These are phyloP conservation scores for Priceomyces haplophilus DNA, from an alignment of 805 yeast species.

Conservation along the genomic window DNA sequence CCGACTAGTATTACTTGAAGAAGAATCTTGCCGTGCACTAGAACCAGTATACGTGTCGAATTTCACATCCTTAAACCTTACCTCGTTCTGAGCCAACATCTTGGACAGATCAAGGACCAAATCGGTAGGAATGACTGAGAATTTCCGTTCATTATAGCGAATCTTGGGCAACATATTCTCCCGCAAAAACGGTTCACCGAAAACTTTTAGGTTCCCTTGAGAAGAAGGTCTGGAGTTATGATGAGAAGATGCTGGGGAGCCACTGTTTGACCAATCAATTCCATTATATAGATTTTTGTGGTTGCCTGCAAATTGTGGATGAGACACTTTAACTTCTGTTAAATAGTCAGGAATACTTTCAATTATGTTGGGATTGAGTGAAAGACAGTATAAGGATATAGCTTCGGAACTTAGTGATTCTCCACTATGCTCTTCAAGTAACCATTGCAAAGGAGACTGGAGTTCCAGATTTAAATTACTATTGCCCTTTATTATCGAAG, in stretches of 20 bases:
- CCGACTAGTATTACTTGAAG: neutral
- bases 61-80: conserved; percentile 25
- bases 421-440: conserved; percentile 12
- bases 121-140: conserved; percentile 30
- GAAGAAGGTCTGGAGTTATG: conserved; percentile 20
- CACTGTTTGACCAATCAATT: conserved; percentile 1
- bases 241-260: conserved; percentile 9
- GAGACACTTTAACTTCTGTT: neutral
- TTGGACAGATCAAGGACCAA: conserved; percentile 14
- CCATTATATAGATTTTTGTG: neutral
- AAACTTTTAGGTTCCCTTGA: conserved; percentile 16
- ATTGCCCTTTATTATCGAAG: conserved; percentile 37
- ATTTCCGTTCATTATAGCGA: conserved; percentile 18
- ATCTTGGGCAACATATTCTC: conserved; percentile 6
- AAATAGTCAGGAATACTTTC: conserved; percentile 5
- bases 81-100: conserved; percentile 2
- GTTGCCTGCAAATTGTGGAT: neutral
- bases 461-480: conserved; percentile 18
- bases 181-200: conserved; percentile 8
- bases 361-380: conserved; percentile 18
- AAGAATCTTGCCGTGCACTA: neutral
- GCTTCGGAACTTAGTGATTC: conserved; percentile 19
- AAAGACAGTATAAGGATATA: conserved; percentile 21
- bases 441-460: conserved; percentile 20
- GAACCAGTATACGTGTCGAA: conserved; percentile 11